Base-by-base conservation (phyloP, 306 rosid genomes). In the Vigna mungo region DNA sequence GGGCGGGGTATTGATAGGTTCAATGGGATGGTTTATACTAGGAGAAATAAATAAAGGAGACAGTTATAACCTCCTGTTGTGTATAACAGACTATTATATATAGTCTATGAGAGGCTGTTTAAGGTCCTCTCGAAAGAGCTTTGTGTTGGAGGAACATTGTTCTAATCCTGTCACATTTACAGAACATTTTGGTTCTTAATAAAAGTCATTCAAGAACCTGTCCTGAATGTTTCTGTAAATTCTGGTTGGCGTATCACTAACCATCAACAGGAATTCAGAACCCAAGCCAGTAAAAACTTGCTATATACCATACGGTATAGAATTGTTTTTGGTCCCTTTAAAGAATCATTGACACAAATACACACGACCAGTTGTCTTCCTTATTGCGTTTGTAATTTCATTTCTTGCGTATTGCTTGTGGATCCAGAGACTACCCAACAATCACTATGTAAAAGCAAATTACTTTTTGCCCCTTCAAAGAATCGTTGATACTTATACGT, bases 341-440 rank as follows among this genome's bases (percentile, higher is more conserved):
- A 63, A 36, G 52, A 25, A 65, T 65, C 18, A 66, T 12, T 16
- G 6, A 37, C 48, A 37, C 27, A 10, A 8, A 17, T n/a, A n/a
- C 69, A 9, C 9, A 7, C 5, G 21, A 37, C 37, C 49, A 71
- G 10, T 20, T 3, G 17, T 52, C 62, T 52, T 48, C 23, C 23
- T 68, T 34, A 3, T 52, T 71, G 34, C 18, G 30, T 17, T 70
- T 32, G 12, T 32, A 5, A 11, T 71, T 48, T 61, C 36, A 11
- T 75, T 47, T 10, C 23, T 12, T 34, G 34, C 1, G 64, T 32
- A 32, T 34, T 59, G 16, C 20, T 20, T 34, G 21, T 43, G 46
- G n/a, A 55, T 68, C 60, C 39, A 77, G 21, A 7, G n/a, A 73
- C 68, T 23, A 15, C 71, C 62, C 62, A 61, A n/a, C 47, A 34